Base-by-base conservation (phyloP, 1,284 basidiomycete species). In the Neonothopanus nambi region DNA sequence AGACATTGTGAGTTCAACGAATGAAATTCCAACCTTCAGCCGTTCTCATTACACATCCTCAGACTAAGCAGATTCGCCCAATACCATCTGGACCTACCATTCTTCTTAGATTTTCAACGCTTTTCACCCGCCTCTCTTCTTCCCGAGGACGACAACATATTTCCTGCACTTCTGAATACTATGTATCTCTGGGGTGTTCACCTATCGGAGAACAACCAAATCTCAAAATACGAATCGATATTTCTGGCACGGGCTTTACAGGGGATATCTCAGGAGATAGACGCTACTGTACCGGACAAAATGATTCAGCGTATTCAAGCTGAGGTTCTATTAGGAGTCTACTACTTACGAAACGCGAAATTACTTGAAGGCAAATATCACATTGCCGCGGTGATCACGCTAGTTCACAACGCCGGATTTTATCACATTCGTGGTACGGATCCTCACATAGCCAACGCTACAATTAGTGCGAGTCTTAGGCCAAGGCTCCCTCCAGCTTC, bases 361-460 rank as follows among this genome's bases (percentile, higher is more conserved):
- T 61, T 70, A 39, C 54, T 68, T 8, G 72, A 74, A 51, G 73
- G 65, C 5, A 64, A 69, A 21, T 66, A 66, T 46, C 68, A 74
- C 42, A 62, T 65, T 8, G 62, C 65, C 36, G 63, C 66, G 3
- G 70, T 67, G 2, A 62, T 64, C 7, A 59, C 69, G 6, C 63
- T 73, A 3, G 64, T 62, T 11, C 55, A 68, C 18, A 57, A 59
- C n/a, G 64, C 63, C 39, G 61, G 61, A 3, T 49, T 72, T 38
- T 67, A 71, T 57, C 67, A 67, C 48, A 67, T 68, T 11, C 54
- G 51, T 17, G 41, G 50, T 3, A 4, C 17, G 30, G 11, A 24
- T 4, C 9, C 5, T 5, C 12, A 5, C 40, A 11, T 8, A n/a
- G n/a, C n/a, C n/a, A n/a, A 18, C 17, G 7, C 33, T 12, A 12